A percentile compares a stretch with the other conserved stretches of the same genome.
Conservation (phyloP, 768 basidiomycete genomes). For the Pulveroboletus sp. region DNA sequence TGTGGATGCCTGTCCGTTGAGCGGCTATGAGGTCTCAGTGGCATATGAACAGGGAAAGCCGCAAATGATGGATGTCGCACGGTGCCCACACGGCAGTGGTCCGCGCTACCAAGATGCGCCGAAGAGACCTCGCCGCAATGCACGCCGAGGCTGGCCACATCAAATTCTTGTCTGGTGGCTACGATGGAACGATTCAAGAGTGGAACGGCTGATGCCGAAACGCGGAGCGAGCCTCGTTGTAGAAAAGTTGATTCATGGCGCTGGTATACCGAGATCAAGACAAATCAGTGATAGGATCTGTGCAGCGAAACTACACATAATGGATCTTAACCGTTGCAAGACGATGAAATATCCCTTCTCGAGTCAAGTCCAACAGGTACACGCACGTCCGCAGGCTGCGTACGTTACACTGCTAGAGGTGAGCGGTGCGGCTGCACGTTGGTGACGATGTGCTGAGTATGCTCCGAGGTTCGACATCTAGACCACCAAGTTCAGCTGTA, state of each 20-base stretch:
- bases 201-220: conserved; percentile 33
- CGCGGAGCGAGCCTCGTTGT: conserved; percentile 21
- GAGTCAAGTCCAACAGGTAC: conserved; percentile 41
- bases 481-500: conserved; percentile 47
- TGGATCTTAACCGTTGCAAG: conserved; percentile 36
- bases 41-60: conserved; percentile 28
- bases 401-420: conserved; percentile 46
- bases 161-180: conserved; percentile 46
- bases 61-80: conserved; percentile 28
- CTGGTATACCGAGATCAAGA: conserved; percentile 37
- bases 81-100: conserved; percentile 30
- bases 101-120: conserved; percentile 21
- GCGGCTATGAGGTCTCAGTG: conserved; percentile 21
- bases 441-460: conserved; percentile 9
- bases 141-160: conserved; percentile 25
- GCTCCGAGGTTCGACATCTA: conserved; percentile 42
- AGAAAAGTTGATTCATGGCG: conserved; percentile 31
- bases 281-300: conserved; percentile 33
- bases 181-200: conserved; percentile 40
- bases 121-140: conserved; percentile 36
- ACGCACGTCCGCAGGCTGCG: conserved; percentile 41
- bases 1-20: conserved; percentile 24
- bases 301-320: conserved; percentile 32
- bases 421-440: conserved; percentile 21
- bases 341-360: conserved; percentile 31